These are phyloP conservation scores for Sabuloglossum arenarium DNA, from an alignment of 495 filamentous ascomycete species.

Conservation along the genomic window DNA sequence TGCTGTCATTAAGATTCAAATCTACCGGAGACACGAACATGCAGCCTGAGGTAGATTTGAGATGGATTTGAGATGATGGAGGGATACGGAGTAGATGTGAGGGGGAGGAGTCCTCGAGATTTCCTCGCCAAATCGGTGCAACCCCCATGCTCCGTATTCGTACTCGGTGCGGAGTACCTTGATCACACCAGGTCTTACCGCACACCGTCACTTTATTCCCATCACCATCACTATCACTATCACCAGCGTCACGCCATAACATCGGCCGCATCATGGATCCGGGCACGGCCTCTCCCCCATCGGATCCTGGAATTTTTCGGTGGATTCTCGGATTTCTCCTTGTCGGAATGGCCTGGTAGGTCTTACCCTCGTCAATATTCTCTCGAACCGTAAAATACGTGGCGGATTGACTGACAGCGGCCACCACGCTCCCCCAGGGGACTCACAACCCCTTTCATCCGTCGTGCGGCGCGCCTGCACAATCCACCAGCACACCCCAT, in stretches of 20 bases:
- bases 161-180: too few relatives aligned
- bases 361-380: not conserved
- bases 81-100: too few relatives aligned
- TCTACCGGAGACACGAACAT: too few relatives aligned
- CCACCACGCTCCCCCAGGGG: constrained; percentile 20
- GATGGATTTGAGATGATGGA: too few relatives aligned
- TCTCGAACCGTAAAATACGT: not conserved
- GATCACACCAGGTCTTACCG: too few relatives aligned
- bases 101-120: too few relatives aligned
- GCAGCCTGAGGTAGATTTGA: too few relatives aligned
- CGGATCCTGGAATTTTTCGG: constrained; percentile 43
- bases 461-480: constrained; percentile 39
- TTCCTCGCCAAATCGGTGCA: too few relatives aligned
- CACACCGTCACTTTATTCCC: not conserved
- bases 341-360: constrained; percentile 65
- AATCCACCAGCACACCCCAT: constrained; percentile 29
- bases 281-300: constrained; percentile 10
- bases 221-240: not conserved
- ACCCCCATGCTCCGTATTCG: too few relatives aligned
- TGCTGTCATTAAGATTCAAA: too few relatives aligned
- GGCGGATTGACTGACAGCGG: not conserved
- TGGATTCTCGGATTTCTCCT: constrained; percentile 78
- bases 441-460: constrained; percentile 53
- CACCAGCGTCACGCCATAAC: not conserved
- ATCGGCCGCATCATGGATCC: constrained; percentile 2